These are phyloP conservation scores for Drechslera avenae DNA, from an alignment of 2,329 filamentous ascomycete species.

Conservation along the genomic window DNA sequence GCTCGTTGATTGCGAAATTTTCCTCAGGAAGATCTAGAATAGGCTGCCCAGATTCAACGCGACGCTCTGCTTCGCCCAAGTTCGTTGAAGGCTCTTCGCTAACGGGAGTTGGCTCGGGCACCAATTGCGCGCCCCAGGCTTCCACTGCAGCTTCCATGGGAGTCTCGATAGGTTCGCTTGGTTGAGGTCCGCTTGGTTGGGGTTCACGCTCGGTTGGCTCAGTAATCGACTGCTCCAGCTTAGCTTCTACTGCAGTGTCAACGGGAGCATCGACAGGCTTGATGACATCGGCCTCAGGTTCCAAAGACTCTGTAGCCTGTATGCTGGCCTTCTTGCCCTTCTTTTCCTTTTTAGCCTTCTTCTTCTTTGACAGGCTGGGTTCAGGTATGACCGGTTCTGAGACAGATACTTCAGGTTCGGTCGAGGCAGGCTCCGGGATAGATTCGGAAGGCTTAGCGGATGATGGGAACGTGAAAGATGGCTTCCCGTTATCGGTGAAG, in stretches of 20 bases:
- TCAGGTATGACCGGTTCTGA: constrained; percentile 18
- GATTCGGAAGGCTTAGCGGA: constrained; percentile 1
- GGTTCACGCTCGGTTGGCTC: not conserved
- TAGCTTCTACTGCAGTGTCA: not conserved
- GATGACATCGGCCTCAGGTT: not conserved
- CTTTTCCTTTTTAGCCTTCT: constrained; percentile 34
- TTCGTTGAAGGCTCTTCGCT: constrained; percentile 2
- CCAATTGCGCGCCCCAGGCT: constrained; percentile 11
- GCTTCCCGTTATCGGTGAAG: constrained; percentile 11
- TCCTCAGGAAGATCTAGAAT: not conserved
- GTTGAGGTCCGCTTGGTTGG: too few relatives aligned
- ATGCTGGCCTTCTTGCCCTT: constrained; percentile 27
- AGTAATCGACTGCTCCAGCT: not conserved
- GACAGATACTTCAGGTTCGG: constrained; percentile 3
- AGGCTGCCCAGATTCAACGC: not conserved
- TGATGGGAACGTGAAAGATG: not conserved
- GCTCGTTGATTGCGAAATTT: not conserved
- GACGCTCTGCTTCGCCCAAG: not conserved
- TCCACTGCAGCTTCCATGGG: constrained; percentile 4
- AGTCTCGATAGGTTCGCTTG: not conserved
- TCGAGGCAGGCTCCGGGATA: not conserved
- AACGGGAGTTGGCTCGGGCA: not conserved
- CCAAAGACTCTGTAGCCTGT: constrained; percentile 8
- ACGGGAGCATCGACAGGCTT: not conserved
- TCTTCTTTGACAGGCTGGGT: constrained; percentile 25